A percentile compares a stretch with the other conserved stretches of the same genome.
Conservation (phyloP, 164 flowering plant genomes). For the Chloranthus sessilifolius region DNA sequence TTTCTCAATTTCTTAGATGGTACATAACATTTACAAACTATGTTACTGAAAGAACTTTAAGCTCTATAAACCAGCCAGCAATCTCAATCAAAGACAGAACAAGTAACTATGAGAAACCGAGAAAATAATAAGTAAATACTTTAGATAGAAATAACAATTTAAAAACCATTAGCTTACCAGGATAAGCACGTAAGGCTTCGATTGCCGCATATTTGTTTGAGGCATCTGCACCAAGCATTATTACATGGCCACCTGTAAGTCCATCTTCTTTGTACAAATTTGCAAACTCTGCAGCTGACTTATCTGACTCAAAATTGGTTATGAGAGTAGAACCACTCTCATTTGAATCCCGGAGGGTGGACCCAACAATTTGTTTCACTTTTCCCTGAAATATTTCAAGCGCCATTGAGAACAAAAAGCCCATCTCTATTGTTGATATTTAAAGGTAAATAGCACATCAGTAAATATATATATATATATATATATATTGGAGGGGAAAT, state of each 20-base stretch:
- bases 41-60: not conserved
- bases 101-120: not conserved
- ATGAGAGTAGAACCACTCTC: slow-evolving; percentile 50
- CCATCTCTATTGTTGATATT: not conserved
- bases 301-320: slow-evolving; percentile 93
- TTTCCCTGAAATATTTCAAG: slow-evolving; percentile 58
- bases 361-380: slow-evolving; percentile 99
- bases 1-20: too few relatives aligned
- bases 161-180: slow-evolving; percentile 44
- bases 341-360: slow-evolving; percentile 71
- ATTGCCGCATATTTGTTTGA: slow-evolving; percentile 73
- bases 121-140: not conserved
- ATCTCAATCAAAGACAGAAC: not conserved
- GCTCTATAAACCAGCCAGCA: not conserved
- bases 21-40: too few relatives aligned
- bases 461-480: not conserved
- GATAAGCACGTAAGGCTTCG: slow-evolving; percentile 83
- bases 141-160: not conserved
- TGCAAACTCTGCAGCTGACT: slow-evolving; percentile 83
- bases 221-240: slow-evolving; percentile 97
- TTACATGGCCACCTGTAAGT: slow-evolving; percentile 93
- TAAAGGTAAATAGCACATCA: not conserved
- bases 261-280: slow-evolving; percentile 66
- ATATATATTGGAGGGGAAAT: not conserved
- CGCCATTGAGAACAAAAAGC: slow-evolving; percentile 1